Conservation (phyloP, 73 alveolate genomes). For the Paramecium caudatum region DNA sequence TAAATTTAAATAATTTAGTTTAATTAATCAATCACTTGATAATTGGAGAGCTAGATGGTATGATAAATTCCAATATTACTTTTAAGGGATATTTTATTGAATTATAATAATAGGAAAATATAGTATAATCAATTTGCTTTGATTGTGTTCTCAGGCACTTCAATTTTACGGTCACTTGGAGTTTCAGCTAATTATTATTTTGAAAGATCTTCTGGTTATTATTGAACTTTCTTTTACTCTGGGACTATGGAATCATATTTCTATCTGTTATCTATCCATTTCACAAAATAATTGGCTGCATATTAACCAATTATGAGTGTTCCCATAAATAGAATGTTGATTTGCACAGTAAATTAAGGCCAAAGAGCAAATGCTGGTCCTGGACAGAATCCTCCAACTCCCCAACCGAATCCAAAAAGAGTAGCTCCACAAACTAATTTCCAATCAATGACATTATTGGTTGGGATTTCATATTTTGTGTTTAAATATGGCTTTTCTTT, state of each 20-base stretch:
- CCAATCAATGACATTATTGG: slow-evolving; percentile 83
- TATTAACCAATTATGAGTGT: slow-evolving; percentile 68
- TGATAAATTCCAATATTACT: slow-evolving; percentile 74
- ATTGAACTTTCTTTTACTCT: background rate
- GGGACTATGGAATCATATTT: slow-evolving; percentile 12
- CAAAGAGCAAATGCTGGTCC: slow-evolving; percentile 93
- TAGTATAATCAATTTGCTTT: slow-evolving; percentile 8
- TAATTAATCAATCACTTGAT: slow-evolving; percentile 72
- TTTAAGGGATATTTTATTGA: slow-evolving; percentile 76
- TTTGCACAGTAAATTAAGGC: slow-evolving; percentile 67
- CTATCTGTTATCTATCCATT: slow-evolving; percentile 34
- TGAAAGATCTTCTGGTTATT: background rate
- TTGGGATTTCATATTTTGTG: slow-evolving; percentile 83
- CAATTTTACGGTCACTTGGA: slow-evolving; percentile 16
- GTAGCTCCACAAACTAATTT: slow-evolving; percentile 94
- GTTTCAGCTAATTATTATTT: slow-evolving; percentile 25
- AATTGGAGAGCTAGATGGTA: slow-evolving; percentile 79
- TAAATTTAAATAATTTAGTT: background rate
- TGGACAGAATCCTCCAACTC: slow-evolving; percentile 97
- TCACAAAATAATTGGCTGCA: slow-evolving; percentile 23
- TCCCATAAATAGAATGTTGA: slow-evolving; percentile 50
- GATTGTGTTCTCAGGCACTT: background rate
- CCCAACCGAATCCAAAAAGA: slow-evolving; percentile 99
- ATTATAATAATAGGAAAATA: too few species aligned
- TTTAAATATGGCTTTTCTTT: slow-evolving; percentile 81